Conservation (phyloP, 306 rosid genomes). For the Bauhinia variegata region DNA sequence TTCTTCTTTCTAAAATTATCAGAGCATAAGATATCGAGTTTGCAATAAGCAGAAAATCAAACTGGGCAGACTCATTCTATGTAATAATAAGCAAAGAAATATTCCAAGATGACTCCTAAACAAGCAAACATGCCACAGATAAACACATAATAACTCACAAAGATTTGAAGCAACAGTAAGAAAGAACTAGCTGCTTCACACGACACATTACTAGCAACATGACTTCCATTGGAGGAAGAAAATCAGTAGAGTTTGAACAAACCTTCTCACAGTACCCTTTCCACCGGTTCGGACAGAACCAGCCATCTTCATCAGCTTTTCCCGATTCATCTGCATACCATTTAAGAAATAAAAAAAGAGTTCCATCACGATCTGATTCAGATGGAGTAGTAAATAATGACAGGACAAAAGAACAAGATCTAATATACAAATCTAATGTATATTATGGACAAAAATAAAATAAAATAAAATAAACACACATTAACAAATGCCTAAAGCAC, state of each 20-base stretch:
- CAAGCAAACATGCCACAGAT: neutral
- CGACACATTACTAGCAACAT: neutral
- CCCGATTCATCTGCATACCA: constrained; percentile 71
- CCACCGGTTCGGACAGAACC: constrained; percentile 98
- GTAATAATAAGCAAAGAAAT: neutral
- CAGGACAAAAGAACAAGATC: too few species aligned
- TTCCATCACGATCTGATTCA: neutral
- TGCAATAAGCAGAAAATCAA: neutral
- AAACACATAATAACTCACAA: neutral
- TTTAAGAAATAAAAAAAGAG: constrained; percentile 8
- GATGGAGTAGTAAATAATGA: neutral
- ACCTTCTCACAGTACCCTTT: constrained; percentile 96
- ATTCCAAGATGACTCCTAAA: neutral
- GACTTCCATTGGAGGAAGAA: neutral
- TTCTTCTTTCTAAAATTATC: constrained; percentile 81
- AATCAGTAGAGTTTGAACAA: neutral
- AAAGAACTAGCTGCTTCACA: neutral
- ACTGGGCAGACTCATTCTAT: neutral
- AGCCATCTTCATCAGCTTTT: constrained; percentile 86
- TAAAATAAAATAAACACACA: too few species aligned
- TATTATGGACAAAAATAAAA: too few species aligned
- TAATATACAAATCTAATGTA: too few species aligned
- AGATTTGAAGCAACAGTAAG: too few species aligned
- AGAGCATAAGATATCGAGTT: neutral
- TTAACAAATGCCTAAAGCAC: too few species aligned